Conservation (phyloP, 257 asterid species). For the Henckelia pumila region DNA sequence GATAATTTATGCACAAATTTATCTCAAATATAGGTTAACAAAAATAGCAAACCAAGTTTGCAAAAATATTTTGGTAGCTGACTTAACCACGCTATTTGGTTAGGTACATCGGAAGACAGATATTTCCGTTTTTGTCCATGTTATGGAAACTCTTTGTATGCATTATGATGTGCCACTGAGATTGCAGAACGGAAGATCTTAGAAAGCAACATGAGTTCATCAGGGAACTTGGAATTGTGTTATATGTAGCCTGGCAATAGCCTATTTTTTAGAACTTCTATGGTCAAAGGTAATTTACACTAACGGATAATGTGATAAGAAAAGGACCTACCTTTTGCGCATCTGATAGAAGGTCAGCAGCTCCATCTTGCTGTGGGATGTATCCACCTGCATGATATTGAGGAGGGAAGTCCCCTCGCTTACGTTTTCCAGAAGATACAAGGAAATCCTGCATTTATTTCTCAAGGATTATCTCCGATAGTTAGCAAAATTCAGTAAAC, state of each 20-base stretch:
- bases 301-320: background rate
- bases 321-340: conserved; percentile 46
- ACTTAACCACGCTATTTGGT: background rate
- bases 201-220: conserved; percentile 1
- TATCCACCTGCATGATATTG: conserved; percentile 67
- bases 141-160: background rate
- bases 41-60: background rate
- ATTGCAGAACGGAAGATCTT: conserved; percentile 10
- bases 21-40: background rate
- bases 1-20: too few species aligned
- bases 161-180: background rate
- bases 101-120: background rate
- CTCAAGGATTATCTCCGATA: background rate
- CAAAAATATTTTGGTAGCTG: background rate
- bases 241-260: background rate
- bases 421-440: conserved; percentile 69
- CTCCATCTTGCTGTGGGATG: conserved; percentile 98
- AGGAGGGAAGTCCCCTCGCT: conserved; percentile 72
- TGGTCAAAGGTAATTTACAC: conserved; percentile 10
- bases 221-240: background rate
- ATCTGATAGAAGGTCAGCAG: conserved; percentile 53
- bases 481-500: background rate
- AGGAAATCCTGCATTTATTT: conserved; percentile 69
- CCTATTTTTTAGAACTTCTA: conserved; percentile 10
- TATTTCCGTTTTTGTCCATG: background rate